These are phyloP conservation scores for Alternaria gansuensis DNA, from an alignment of 2,329 filamentous ascomycete species.

Conservation along the genomic window DNA sequence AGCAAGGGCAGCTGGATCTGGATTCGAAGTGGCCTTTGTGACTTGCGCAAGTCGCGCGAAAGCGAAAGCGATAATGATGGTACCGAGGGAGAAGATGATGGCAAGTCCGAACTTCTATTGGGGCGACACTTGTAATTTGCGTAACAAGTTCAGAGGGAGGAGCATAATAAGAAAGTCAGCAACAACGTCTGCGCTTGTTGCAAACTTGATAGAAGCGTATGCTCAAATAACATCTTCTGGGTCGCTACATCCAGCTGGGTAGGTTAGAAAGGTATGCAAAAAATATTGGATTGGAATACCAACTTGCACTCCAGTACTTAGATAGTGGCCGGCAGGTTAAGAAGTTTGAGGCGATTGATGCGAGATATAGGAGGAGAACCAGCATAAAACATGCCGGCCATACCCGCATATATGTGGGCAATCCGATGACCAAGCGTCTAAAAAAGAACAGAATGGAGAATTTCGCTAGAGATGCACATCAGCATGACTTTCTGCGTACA, in stretches of 20 bases:
- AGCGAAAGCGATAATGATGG: background rate
- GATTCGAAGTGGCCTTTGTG: background rate
- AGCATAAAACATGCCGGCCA: constrained; percentile 4
- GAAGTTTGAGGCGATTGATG: constrained; percentile 17
- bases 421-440: background rate
- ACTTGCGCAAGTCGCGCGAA: background rate
- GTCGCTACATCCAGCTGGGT: background rate
- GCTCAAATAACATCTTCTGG: background rate
- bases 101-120: background rate
- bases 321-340: constrained; percentile 11
- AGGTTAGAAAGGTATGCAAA: background rate
- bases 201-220: background rate
- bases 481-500: background rate
- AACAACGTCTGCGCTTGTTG: background rate
- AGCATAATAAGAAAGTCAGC: constrained; percentile 1
- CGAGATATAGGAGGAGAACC: constrained; percentile 13
- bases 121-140: background rate
- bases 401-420: background rate
- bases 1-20: background rate
- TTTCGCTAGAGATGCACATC: background rate
- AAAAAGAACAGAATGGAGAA: background rate
- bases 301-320: background rate
- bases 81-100: background rate
- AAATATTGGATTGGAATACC: background rate
- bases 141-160: background rate